These are phyloP conservation scores for Rosa rugosa DNA, from an alignment of 306 rosid genomes.

Conservation along the genomic window DNA sequence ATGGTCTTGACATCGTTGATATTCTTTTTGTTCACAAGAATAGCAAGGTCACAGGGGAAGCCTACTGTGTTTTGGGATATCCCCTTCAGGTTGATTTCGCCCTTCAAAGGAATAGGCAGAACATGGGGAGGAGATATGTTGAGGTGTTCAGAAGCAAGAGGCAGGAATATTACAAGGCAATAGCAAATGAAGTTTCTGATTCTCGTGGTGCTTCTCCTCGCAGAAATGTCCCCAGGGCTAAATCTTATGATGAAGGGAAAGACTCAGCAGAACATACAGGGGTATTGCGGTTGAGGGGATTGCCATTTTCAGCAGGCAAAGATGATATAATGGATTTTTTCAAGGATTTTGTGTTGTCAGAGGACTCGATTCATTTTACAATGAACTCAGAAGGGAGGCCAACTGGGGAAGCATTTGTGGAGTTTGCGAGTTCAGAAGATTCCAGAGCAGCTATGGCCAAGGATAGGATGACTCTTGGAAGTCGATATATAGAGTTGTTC, in stretches of 20 bases:
- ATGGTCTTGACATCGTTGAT: constrained; percentile 85
- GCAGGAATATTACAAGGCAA: constrained; percentile 93
- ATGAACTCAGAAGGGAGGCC: constrained; percentile 94
- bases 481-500: constrained; percentile 84
- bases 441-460: constrained; percentile 88
- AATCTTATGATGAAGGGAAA: constrained; percentile 75
- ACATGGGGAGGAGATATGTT: constrained; percentile 86
- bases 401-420: constrained; percentile 93
- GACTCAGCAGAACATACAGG: constrained; percentile 91
- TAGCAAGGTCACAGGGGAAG: constrained; percentile 88
- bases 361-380: constrained; percentile 55
- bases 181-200: constrained; percentile 76
- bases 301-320: constrained; percentile 85
- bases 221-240: constrained; percentile 58
- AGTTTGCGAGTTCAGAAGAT: constrained; percentile 70
- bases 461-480: constrained; percentile 94
- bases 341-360: constrained; percentile 59
- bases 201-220: constrained; percentile 76
- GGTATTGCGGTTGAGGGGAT: constrained; percentile 74
- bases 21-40: constrained; percentile 82
- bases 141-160: constrained; percentile 95
- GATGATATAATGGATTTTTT: constrained; percentile 84
- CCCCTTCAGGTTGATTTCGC: constrained; percentile 97
- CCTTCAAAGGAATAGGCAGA: constrained; percentile 84
- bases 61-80: constrained; percentile 82